A percentile compares a stretch with the other conserved stretches of the same genome.
Conservation (phyloP, 148 eudicot genomes). For the Silene uniflora region DNA sequence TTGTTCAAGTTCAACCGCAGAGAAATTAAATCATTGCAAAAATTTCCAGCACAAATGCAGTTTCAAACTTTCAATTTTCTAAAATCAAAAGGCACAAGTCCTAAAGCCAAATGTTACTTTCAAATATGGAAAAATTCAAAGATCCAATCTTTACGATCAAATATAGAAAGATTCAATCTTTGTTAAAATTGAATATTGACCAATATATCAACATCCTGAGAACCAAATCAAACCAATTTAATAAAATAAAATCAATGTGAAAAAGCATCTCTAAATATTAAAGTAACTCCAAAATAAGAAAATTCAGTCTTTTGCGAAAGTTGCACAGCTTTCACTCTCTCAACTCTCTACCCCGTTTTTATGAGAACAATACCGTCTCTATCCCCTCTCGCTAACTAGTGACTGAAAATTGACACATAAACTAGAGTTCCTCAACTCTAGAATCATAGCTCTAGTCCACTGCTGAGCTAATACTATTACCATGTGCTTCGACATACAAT, state of each 20-base stretch:
- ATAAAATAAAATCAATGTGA: background rate
- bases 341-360: background rate
- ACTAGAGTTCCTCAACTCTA: background rate
- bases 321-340: background rate
- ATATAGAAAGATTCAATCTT: background rate
- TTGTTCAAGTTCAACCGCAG: background rate
- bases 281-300: background rate
- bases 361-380: background rate
- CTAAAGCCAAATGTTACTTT: background rate
- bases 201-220: background rate
- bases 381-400: background rate
- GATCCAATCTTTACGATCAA: background rate
- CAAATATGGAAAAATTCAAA: background rate
- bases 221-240: background rate
- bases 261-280: background rate
- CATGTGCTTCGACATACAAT: background rate
- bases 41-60: background rate
- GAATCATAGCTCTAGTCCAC: background rate
- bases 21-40: background rate
- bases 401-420: background rate
- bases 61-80: background rate
- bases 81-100: background rate
- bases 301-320: background rate
- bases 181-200: background rate
- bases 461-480: background rate